A percentile compares a stretch with the other conserved stretches of the same genome.
These are phyloP conservation scores for Aspergillus floridensis DNA, from an alignment of 2,329 filamentous ascomycete species.

Conservation along the genomic window DNA sequence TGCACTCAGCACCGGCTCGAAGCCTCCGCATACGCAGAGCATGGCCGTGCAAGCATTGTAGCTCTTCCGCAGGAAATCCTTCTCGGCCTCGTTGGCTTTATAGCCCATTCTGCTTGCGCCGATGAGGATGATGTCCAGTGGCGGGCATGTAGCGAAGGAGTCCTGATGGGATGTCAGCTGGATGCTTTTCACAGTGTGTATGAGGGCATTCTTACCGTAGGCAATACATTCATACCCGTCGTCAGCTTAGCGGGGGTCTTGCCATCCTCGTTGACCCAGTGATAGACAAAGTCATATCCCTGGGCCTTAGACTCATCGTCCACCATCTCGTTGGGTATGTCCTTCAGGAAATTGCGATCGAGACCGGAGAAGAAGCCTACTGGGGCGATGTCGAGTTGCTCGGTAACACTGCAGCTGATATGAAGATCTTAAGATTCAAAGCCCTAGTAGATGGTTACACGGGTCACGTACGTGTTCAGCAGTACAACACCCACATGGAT, in stretches of 20 bases:
- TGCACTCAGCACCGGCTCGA: neutral
- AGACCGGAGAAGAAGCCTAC: constrained; percentile 1
- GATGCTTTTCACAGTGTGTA: neutral
- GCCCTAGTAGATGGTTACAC: neutral
- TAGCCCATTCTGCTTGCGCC: neutral
- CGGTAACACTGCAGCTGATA: neutral
- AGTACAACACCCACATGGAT: constrained; percentile 1
- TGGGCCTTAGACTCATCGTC: neutral
- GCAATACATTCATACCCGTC: neutral
- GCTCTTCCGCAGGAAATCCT: neutral
- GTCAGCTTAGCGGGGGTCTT: neutral
- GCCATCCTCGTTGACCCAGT: constrained; percentile 2
- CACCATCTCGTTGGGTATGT: neutral
- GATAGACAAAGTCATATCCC: neutral
- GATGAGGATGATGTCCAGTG: neutral
- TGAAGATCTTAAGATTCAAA: neutral
- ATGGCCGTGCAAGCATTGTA: neutral
- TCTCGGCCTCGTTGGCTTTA: neutral
- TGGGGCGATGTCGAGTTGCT: constrained; percentile 1
- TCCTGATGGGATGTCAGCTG: neutral
- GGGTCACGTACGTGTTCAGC: neutral
- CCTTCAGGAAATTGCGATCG: neutral
- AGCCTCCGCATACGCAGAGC: neutral
- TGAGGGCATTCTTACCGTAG: neutral
- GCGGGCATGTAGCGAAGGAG: neutral